Evolutionary conservation across 2,329 filamentous ascomycete genomes (phyloP).

Genomic region (Xylariaceae sp.): DNA sequence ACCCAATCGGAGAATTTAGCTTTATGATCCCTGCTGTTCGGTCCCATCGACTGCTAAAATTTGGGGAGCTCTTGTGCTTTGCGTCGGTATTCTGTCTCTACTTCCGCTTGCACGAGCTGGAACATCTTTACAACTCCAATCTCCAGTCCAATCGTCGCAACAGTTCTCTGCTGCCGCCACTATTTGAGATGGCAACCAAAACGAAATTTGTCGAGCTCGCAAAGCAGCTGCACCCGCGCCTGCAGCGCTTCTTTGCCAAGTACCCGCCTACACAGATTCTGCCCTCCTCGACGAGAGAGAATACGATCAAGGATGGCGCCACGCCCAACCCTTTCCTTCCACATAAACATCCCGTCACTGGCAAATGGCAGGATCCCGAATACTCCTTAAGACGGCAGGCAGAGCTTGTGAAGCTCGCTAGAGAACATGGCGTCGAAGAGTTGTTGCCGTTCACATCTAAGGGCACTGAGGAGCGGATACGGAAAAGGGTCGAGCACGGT

Average conservation of each 20-base stretch:
- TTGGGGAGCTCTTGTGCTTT: slow-evolving; percentile 14
- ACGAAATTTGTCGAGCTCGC: slow-evolving; percentile 59
- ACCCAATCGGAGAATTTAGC: slow-evolving; percentile 28
- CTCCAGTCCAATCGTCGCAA: slow-evolving; percentile 1
- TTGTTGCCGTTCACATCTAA: slow-evolving; percentile 78
- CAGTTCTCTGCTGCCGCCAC: not conserved
- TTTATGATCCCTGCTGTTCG: slow-evolving; percentile 11
- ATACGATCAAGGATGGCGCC: slow-evolving; percentile 37
- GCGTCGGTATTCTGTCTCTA: not conserved
- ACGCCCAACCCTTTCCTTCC: slow-evolving; percentile 80
- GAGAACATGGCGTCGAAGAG: slow-evolving; percentile 76
- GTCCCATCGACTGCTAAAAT: slow-evolving; percentile 14
- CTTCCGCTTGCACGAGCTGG: slow-evolving; percentile 5
- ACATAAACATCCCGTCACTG: slow-evolving; percentile 76
- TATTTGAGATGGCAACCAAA: slow-evolving; percentile 30
- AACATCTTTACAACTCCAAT: slow-evolving; percentile 1
- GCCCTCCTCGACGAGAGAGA: slow-evolving; percentile 41
- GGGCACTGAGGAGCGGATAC: slow-evolving; percentile 70
- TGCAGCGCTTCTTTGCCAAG: slow-evolving; percentile 85
- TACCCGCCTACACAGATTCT: slow-evolving; percentile 75
- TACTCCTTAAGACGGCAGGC: slow-evolving; percentile 87
- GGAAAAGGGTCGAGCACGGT: slow-evolving; percentile 75
- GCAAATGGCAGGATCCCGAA: slow-evolving; percentile 80
- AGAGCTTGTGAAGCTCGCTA: slow-evolving; percentile 84
- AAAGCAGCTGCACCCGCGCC: slow-evolving; percentile 72